Base-by-base conservation (phyloP, 352 stramenopile genomes). In the Aphanomyces cochlioides region DNA sequence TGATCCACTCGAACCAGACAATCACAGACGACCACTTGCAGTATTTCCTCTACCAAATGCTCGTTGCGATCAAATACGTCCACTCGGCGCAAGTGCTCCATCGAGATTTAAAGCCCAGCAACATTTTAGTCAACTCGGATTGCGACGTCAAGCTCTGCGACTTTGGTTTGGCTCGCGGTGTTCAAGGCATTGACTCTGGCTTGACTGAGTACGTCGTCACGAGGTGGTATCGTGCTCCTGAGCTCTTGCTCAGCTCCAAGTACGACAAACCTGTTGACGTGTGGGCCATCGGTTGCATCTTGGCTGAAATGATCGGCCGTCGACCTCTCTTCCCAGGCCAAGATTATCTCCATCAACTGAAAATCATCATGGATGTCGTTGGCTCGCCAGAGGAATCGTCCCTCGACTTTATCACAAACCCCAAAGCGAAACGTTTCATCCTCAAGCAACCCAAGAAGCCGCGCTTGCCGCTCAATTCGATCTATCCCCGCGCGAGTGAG, bases 131-230 rank as follows among this genome's bases (percentile, higher is more conserved):
- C 21, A 92, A 92, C 70, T 88, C 82, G 64, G 83, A 92, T 72
- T 92, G 85, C 70, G 85, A 92, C 69, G 67, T 92, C 47, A 91
- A 91, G 66, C 66, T 92, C 36, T 92, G 85, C 65, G 85, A 92
- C 72, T 92, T 92, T 75, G 85, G 85, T 5, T 77, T 92, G 38
- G 85, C 85, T 48, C 80, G 85, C 65, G 84, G 84, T 53, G 84
- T 92, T 17, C 76, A 92, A 41, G 87, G 84, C 4, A 73, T 90
- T 43, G 84, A 92, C 56, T 82, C 80, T n/a, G 81, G 82, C n/a
- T 76, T 96, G 3, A 96, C 89, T 5, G 90, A 96, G 73, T 96
- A 97, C 69, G 90, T 97, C 17, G 90, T 97, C 36, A 97, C 90
- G 43, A 80, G 91, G 36, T 97, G 91, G 91, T 97, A 97, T 69